Evolutionary conservation across 2,329 filamentous ascomycete genomes (phyloP).

Genomic region (Lecanicillium sp.): DNA sequence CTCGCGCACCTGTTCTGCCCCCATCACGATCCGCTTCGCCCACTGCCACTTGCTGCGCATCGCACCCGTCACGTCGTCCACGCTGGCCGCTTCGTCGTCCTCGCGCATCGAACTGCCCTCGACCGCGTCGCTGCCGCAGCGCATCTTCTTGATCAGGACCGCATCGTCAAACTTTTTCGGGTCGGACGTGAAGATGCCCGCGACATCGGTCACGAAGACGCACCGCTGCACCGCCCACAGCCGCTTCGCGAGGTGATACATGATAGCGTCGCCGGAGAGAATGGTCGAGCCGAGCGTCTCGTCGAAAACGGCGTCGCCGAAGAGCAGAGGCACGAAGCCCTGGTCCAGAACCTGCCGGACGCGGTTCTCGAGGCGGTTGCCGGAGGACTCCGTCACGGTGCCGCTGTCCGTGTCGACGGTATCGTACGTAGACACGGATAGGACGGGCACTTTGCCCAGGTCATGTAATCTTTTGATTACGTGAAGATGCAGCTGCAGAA

Average conservation of each 20-base stretch:
- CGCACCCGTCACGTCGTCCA: slow-evolving; percentile 13
- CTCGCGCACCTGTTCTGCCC: neutral
- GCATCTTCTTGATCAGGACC: neutral
- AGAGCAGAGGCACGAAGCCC: slow-evolving; percentile 12
- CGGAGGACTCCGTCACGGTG: neutral
- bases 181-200: slow-evolving; percentile 10
- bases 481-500: slow-evolving; percentile 9
- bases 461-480: slow-evolving; percentile 6
- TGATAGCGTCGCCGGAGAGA: slow-evolving; percentile 12
- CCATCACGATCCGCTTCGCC: slow-evolving; percentile 12
- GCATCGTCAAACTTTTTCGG: slow-evolving; percentile 6
- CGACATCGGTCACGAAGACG: slow-evolving; percentile 12
- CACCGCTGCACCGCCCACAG: neutral
- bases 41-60: slow-evolving; percentile 15
- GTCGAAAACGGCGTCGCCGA: slow-evolving; percentile 12
- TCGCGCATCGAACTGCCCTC: neutral
- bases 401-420: slow-evolving; percentile 10
- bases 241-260: slow-evolving; percentile 10
- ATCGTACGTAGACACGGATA: slow-evolving; percentile 13
- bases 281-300: slow-evolving; percentile 1
- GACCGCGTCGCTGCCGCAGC: neutral
- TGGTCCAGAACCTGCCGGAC: slow-evolving; percentile 1
- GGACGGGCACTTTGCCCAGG: slow-evolving; percentile 1
- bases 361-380: neutral
- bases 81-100: neutral